These are phyloP conservation scores for Chaetomium fimeti DNA, from an alignment of 495 filamentous ascomycete genomes.

Conservation along the genomic window DNA sequence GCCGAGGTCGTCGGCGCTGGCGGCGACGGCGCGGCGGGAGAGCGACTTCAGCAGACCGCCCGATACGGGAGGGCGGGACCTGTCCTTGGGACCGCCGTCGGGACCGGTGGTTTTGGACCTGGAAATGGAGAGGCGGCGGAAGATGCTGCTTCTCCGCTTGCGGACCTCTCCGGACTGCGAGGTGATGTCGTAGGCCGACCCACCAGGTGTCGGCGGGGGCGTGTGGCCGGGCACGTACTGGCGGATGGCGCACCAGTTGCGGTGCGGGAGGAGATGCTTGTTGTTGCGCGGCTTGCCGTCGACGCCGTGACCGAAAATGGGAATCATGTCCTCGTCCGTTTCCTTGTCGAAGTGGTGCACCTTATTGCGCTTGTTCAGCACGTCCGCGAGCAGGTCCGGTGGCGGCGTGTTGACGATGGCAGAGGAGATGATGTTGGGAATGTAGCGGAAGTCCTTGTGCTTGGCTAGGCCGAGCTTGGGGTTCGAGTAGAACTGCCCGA, in stretches of 20 bases:
- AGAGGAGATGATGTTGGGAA: conserved; percentile 85
- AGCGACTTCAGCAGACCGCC: conserved; percentile 39
- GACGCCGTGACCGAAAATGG: conserved; percentile 83
- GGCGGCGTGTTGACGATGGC: conserved; percentile 89
- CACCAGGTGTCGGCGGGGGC: conserved; percentile 62
- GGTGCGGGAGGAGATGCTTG: conserved; percentile 80
- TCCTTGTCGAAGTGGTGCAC: conserved; percentile 81
- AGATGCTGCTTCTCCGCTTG: conserved; percentile 21
- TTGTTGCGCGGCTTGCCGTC: conserved; percentile 89
- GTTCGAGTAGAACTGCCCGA: conserved; percentile 94
- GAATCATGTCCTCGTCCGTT: conserved; percentile 94
- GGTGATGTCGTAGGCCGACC: conserved; percentile 42
- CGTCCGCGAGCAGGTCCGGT: conserved; percentile 82
- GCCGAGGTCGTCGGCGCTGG: conserved; percentile 47
- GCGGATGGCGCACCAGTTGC: conserved; percentile 90
- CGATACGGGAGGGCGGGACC: conserved; percentile 38
- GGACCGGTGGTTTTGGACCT: conserved; percentile 16
- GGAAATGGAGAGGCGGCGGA: conserved; percentile 39
- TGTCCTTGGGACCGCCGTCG: conserved; percentile 27
- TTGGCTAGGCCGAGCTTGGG: conserved; percentile 74
- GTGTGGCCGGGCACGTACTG: conserved; percentile 74
- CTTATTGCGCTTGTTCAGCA: conserved; percentile 91
- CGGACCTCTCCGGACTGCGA: conserved; percentile 35
- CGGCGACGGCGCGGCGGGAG: conserved; percentile 38
- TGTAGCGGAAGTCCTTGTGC: conserved; percentile 90